These are phyloP conservation scores for Astraeus odoratus DNA, from an alignment of 768 basidiomycete species.

Conservation along the genomic window DNA sequence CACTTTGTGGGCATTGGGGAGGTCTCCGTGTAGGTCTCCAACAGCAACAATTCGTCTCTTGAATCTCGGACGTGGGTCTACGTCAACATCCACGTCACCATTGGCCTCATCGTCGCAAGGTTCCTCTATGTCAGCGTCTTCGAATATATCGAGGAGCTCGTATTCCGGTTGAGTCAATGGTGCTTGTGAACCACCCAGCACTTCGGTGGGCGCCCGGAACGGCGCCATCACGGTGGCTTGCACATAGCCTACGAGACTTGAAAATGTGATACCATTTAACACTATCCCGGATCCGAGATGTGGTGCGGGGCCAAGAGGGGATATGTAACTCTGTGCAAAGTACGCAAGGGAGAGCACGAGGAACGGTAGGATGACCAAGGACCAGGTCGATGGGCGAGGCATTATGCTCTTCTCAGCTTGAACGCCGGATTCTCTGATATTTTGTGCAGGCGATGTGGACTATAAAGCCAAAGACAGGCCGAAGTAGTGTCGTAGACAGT, in stretches of 20 bases:
- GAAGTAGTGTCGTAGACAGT: no score
- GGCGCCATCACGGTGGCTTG: constrained; percentile 17
- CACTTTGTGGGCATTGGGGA: constrained; percentile 71
- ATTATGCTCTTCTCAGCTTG: constrained; percentile 10
- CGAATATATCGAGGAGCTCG: neutral
- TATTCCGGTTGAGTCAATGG: neutral
- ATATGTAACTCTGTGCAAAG: constrained; percentile 23
- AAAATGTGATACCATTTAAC: constrained; percentile 16
- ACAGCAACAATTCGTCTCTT: constrained; percentile 69
- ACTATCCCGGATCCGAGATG: constrained; percentile 21
- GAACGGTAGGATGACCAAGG: constrained; percentile 18
- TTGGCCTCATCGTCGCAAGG: neutral
- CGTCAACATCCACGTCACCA: neutral
- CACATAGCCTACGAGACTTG: constrained; percentile 19
- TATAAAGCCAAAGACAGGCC: neutral
- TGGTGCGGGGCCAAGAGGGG: constrained; percentile 26
- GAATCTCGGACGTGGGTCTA: constrained; percentile 26
- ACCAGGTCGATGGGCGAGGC: constrained; percentile 17
- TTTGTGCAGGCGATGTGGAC: neutral
- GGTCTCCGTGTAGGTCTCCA: constrained; percentile 89
- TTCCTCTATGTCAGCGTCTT: constrained; percentile 7
- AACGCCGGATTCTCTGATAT: no score
- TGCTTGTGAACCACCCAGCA: constrained; percentile 6
- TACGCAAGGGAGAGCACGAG: constrained; percentile 26
- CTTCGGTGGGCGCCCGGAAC: constrained; percentile 13